Conservation (phyloP, 2,329 filamentous ascomycete species). For the Blastomyces parvus region DNA sequence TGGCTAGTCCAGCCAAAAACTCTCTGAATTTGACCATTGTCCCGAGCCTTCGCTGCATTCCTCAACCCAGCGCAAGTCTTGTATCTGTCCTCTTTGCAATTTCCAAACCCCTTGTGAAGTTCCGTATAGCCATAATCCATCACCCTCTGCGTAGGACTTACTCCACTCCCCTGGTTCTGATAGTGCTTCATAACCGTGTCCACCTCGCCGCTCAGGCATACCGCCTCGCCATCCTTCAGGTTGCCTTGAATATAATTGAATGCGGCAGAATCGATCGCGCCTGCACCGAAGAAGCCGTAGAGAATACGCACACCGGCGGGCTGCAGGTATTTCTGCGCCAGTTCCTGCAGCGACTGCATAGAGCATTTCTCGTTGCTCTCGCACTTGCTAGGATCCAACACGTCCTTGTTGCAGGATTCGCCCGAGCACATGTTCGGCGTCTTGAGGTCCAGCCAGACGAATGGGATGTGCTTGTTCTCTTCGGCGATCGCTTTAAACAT, state of each 20-base stretch:
- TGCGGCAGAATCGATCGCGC: conserved; percentile 6
- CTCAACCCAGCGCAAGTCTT: conserved; percentile 15
- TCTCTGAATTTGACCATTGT: conserved; percentile 6
- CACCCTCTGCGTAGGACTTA: conserved; percentile 7
- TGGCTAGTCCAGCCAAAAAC: conserved; percentile 14
- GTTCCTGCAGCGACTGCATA: conserved; percentile 14
- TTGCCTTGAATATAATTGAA: conserved; percentile 11
- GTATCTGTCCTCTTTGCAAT: conserved; percentile 12
- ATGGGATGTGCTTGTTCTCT: conserved; percentile 13
- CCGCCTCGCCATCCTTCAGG: conserved; percentile 11
- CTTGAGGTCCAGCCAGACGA: conserved; percentile 21
- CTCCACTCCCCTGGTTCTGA: not conserved
- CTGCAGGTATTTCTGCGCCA: conserved; percentile 14
- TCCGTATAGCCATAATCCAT: conserved; percentile 13
- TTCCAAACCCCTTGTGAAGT: conserved; percentile 12
- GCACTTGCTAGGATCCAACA: not conserved
- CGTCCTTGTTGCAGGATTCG: not conserved
- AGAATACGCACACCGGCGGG: conserved; percentile 14
- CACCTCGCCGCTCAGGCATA: conserved; percentile 11
- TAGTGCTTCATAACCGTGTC: conserved; percentile 4
- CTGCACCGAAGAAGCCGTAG: conserved; percentile 16
- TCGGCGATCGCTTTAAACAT: conserved; percentile 16
- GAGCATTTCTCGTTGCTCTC: conserved; percentile 10
- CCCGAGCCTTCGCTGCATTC: conserved; percentile 7
- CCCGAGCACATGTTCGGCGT: conserved; percentile 15